Percentiles rank a stretch among this genome's conserved stretches.
phyloP scores from a whole-genome alignment of 2,329 filamentous ascomycete genomes.

The Talaromyces sp. region DNA sequence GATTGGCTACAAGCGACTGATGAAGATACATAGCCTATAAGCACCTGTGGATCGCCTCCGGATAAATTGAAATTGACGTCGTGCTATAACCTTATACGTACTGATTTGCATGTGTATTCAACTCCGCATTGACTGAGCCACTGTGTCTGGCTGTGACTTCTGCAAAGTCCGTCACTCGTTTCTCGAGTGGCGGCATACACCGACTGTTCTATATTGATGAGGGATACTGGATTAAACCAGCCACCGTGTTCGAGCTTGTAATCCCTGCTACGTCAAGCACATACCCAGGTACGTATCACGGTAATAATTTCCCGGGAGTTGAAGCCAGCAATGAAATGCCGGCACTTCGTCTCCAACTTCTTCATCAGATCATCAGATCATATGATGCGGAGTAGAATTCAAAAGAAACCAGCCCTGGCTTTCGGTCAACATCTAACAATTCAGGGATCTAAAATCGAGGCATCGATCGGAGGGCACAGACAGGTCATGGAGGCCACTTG shows the following conservation, averaged over 20 bases:
- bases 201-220: neutral
- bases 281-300: neutral
- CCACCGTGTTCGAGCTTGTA: neutral
- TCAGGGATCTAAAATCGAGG: neutral
- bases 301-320: neutral
- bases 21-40: conserved; percentile 2
- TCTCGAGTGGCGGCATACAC: neutral
- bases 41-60: neutral
- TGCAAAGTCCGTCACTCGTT: neutral
- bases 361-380: neutral
- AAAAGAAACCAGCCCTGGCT: neutral
- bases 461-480: neutral
- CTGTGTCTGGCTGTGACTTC: neutral
- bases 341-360: neutral
- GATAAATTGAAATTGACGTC: conserved; percentile 3
- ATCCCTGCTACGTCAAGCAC: neutral
- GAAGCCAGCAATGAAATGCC: neutral
- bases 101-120: neutral
- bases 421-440: neutral
- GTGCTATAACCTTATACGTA: neutral
- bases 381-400: neutral
- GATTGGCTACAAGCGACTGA: neutral
- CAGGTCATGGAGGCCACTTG: neutral
- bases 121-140: conserved; percentile 2
- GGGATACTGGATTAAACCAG: neutral